These are phyloP conservation scores for Forsythia suspensa DNA, from an alignment of 257 asterid species.

Conservation along the genomic window DNA sequence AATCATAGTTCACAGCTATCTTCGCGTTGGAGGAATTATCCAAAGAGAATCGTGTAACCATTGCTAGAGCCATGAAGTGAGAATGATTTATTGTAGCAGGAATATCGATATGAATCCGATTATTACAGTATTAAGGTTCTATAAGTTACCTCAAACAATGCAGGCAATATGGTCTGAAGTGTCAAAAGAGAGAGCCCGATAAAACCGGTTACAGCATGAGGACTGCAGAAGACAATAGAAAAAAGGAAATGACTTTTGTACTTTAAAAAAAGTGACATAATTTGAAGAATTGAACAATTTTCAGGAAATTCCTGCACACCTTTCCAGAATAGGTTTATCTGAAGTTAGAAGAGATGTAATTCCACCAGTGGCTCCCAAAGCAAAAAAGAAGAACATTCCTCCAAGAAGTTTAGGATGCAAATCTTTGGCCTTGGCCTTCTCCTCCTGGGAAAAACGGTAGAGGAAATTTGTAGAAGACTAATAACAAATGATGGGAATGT, in stretches of 20 bases:
- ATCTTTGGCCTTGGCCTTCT: constrained; percentile 92
- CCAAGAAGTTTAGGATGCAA: constrained; percentile 94
- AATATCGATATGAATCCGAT: background rate
- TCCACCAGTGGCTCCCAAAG: constrained; percentile 97
- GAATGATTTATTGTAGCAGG: background rate
- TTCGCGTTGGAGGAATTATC: no score
- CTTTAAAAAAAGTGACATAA: background rate
- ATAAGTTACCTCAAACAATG: constrained; percentile 57
- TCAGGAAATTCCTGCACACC: constrained; percentile 34
- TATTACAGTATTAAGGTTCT: background rate
- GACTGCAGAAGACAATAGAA: constrained; percentile 39
- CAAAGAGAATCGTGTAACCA: no score
- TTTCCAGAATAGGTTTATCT: constrained; percentile 80
- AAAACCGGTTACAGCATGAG: constrained; percentile 55
- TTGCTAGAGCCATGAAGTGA: background rate
- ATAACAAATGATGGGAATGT: background rate
- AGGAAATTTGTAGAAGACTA: background rate
- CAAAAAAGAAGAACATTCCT: constrained; percentile 96
- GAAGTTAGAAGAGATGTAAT: constrained; percentile 83
- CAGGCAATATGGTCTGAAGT: constrained; percentile 45
- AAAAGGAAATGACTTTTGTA: background rate
- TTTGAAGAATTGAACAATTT: background rate
- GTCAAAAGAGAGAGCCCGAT: constrained; percentile 50
- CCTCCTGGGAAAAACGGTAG: constrained; percentile 52
- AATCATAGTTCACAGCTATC: background rate